Base-by-base conservation (phyloP, 1,284 basidiomycete genomes). In the Ustilago sp. region DNA sequence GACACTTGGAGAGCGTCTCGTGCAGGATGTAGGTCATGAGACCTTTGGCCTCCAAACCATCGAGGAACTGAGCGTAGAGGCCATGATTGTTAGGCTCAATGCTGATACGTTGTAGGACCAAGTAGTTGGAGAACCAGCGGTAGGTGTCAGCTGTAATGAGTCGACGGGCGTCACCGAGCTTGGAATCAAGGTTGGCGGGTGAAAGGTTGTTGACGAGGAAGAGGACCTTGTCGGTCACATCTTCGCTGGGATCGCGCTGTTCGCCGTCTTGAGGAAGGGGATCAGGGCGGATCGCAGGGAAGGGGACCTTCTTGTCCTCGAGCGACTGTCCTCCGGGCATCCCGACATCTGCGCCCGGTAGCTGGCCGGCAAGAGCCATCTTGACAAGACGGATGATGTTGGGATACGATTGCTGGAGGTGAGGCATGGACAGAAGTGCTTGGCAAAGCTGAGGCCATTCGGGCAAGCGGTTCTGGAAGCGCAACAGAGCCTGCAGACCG, bases 201-300 rank as follows among this genome's bases (percentile, higher is more conserved):
- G 96, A 94, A 59, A 99, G 90, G 82, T 99, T 98, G 89, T 99
- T 99, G 87, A 99, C 92, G 81, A 98, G 94, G 89, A 99, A 99
- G 56, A 99, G 89, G 78, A 99, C 94, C 82, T 92, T 92, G 89
- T 99, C 97, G 28, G 94, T 94, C 28, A 93, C 88, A 76, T 93
- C 93, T 85, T 98, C 94, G 19, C 92, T 90, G 3, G 96, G 97
- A 60, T 89, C 87, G 57, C 59, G 61, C 68, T 82, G 82, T 12
- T 77, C 76, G 19, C 53, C 57, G 19, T 73, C 74, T 38, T 70
- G 63, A 89, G 36, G 91, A 56, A 87, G 58, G n/a, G 68, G 70
- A 34, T 78, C 79, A 32, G 72, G 83, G 43, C 87, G 79, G 15
- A 88, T 87, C 15, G 88, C 84, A 63, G 85, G 86, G 77, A 88